Percentiles rank a stretch among this genome's conserved stretches.
Evolutionary conservation across 2,329 filamentous ascomycete genomes (phyloP).

Genomic region (Ophiostoma himal-ulmi): DNA sequence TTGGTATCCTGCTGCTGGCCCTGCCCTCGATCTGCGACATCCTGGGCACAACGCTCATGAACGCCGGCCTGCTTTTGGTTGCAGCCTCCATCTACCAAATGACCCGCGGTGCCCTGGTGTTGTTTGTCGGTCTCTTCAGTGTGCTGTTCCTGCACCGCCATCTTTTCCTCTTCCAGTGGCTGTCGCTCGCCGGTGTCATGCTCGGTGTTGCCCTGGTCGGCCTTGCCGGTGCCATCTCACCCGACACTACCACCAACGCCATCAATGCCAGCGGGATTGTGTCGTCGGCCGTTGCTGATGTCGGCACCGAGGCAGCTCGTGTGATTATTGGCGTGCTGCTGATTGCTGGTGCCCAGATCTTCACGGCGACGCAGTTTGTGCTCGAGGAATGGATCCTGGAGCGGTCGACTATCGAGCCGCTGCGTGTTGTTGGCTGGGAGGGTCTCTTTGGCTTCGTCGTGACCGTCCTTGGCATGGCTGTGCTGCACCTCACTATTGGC

Average conservation of each 20-base stretch:
- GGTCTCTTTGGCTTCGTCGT: slow-evolving; percentile 82
- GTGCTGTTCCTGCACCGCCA: slow-evolving; percentile 80
- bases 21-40: slow-evolving; percentile 91
- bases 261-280: slow-evolving; percentile 25
- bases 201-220: slow-evolving; percentile 84
- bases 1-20: slow-evolving; percentile 67
- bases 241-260: slow-evolving; percentile 49
- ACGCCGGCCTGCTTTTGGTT: slow-evolving; percentile 86
- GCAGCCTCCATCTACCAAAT: slow-evolving; percentile 98
- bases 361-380: slow-evolving; percentile 94
- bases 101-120: slow-evolving; percentile 87
- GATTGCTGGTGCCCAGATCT: slow-evolving; percentile 92
- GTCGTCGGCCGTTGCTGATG: slow-evolving; percentile 31
- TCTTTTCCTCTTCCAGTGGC: slow-evolving; percentile 85
- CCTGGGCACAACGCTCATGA: slow-evolving; percentile 93
- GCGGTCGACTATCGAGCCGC: slow-evolving; percentile 61
- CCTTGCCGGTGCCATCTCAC: slow-evolving; percentile 76
- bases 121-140: slow-evolving; percentile 94
- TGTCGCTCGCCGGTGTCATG: slow-evolving; percentile 79
- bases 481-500: slow-evolving; percentile 73
- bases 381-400: slow-evolving; percentile 87
- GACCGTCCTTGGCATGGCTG: slow-evolving; percentile 70
- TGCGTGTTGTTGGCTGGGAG: slow-evolving; percentile 94
- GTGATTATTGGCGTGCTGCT: slow-evolving; percentile 79
- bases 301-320: slow-evolving; percentile 48